phyloP scores from a whole-genome alignment of 352 stramenopile species.

The Globisporangium middletonii region DNA sequence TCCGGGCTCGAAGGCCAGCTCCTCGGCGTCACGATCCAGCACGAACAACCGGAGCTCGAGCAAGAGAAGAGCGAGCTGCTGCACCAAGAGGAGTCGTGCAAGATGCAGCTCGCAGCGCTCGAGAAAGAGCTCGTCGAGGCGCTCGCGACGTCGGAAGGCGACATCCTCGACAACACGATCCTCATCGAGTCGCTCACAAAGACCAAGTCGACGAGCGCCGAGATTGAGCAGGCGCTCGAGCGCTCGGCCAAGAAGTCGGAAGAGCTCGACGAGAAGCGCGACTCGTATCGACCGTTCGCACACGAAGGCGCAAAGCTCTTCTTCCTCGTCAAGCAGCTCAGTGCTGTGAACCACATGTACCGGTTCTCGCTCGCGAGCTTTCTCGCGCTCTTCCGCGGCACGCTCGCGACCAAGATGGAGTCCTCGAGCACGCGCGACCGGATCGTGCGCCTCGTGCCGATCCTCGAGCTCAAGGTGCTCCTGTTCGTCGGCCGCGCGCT shows the following conservation, averaged over 20 bases:
- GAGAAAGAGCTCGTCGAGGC: constrained; percentile 93
- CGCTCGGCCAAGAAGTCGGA: constrained; percentile 86
- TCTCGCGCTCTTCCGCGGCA: constrained; percentile 81
- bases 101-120: constrained; percentile 89
- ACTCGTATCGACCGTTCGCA: constrained; percentile 89
- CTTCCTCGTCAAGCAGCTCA: constrained; percentile 91
- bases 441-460: constrained; percentile 77
- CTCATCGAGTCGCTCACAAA: constrained; percentile 93
- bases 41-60: constrained; percentile 93
- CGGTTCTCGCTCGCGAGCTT: constrained; percentile 92
- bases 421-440: constrained; percentile 67
- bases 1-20: constrained; percentile 92
- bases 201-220: constrained; percentile 89
- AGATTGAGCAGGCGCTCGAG: constrained; percentile 89
- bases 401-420: constrained; percentile 80
- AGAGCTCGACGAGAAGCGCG: constrained; percentile 90
- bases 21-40: constrained; percentile 90
- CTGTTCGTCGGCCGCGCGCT: constrained; percentile 90
- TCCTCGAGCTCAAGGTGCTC: constrained; percentile 86
- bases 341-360: constrained; percentile 93
- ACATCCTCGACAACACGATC: constrained; percentile 93
- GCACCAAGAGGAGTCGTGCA: constrained; percentile 92
- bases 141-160: constrained; percentile 91
- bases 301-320: constrained; percentile 88
- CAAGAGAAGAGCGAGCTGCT: constrained; percentile 90